Conservation (phyloP, 345 rosid genomes). For the Rubroshorea leprosula region DNA sequence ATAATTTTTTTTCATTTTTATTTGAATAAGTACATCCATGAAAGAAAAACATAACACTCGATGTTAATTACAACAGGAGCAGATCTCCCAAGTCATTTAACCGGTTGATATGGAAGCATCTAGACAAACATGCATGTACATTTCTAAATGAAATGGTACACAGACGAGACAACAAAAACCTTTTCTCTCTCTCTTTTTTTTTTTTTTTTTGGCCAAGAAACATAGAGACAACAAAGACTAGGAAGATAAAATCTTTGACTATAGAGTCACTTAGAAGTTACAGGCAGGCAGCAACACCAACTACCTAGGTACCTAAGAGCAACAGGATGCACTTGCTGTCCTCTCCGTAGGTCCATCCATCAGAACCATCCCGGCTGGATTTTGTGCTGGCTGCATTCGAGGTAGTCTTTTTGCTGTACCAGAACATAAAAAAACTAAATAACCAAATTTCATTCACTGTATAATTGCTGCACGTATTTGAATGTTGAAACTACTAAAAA, state of each 20-base stretch:
- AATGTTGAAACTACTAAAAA: too few species aligned
- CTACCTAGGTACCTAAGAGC: slow-evolving; percentile 38
- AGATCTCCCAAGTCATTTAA: not conserved
- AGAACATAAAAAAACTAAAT: not conserved
- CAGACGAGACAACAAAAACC: too few species aligned
- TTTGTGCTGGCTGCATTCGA: slow-evolving; percentile 75
- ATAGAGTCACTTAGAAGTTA: slow-evolving; percentile 21
- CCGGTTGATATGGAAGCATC: too few species aligned
- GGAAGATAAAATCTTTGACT: slow-evolving; percentile 1
- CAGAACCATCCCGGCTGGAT: slow-evolving; percentile 85
- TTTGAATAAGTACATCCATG: not conserved
- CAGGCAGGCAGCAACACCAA: not conserved
- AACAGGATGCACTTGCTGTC: slow-evolving; percentile 69
- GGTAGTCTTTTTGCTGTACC: slow-evolving; percentile 76
- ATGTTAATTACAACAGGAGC: not conserved
- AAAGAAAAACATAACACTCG: not conserved
- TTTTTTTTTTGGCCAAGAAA: too few species aligned
- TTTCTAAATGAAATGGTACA: slow-evolving; percentile 13
- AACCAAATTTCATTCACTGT: not conserved
- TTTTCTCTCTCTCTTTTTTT: too few species aligned
- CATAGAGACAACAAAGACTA: slow-evolving; percentile 5
- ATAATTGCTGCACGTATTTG: not conserved
- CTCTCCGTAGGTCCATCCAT: slow-evolving; percentile 71
- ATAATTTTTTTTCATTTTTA: too few species aligned
- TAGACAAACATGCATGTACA: slow-evolving; percentile 24